A percentile compares a stretch with the other conserved stretches of the same genome.
Conservation (phyloP, 192 early-diverging fungal species). For the Podila verticillata region DNA sequence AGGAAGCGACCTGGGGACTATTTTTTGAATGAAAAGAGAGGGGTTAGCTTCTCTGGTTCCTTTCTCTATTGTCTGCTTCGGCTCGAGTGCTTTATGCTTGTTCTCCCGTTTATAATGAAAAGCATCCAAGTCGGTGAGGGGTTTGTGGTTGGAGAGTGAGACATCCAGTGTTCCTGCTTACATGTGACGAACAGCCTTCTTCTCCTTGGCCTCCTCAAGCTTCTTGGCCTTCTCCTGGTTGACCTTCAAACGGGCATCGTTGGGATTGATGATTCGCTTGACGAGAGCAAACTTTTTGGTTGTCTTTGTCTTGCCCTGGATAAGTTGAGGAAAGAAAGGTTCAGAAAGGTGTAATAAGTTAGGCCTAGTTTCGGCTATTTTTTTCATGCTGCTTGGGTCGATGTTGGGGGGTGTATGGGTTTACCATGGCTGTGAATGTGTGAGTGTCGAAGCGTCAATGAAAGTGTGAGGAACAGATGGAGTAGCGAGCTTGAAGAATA, state of each 20-base stretch:
- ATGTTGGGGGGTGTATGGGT: too few species aligned
- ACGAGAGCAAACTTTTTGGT: slow-evolving; percentile 95
- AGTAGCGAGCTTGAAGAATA: not conserved
- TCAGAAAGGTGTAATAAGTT: not conserved
- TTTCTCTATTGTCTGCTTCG: not conserved
- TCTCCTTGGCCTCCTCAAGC: slow-evolving; percentile 75
- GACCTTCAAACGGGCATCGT: slow-evolving; percentile 88
- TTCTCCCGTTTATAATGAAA: not conserved
- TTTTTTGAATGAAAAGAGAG: not conserved
- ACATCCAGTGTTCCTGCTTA: slow-evolving; percentile 48
- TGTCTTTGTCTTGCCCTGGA: slow-evolving; percentile 87
- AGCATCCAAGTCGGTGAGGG: not conserved
- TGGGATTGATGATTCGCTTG: slow-evolving; percentile 92
- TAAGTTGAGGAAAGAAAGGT: not conserved
- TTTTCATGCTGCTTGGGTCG: too few species aligned
- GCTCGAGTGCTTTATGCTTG: not conserved
- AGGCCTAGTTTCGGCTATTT: too few species aligned
- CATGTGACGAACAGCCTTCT: slow-evolving; percentile 78
- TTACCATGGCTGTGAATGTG: too few species aligned
- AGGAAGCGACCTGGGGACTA: slow-evolving; percentile 89
- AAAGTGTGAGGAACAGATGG: not conserved
- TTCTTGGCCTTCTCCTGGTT: slow-evolving; percentile 75
- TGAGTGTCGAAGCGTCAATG: too few species aligned
- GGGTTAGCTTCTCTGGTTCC: not conserved
- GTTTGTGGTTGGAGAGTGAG: too few species aligned